Evolutionary conservation across 2,329 filamentous ascomycete species (phyloP).

Genomic region (Alternaria ventricosa): DNA sequence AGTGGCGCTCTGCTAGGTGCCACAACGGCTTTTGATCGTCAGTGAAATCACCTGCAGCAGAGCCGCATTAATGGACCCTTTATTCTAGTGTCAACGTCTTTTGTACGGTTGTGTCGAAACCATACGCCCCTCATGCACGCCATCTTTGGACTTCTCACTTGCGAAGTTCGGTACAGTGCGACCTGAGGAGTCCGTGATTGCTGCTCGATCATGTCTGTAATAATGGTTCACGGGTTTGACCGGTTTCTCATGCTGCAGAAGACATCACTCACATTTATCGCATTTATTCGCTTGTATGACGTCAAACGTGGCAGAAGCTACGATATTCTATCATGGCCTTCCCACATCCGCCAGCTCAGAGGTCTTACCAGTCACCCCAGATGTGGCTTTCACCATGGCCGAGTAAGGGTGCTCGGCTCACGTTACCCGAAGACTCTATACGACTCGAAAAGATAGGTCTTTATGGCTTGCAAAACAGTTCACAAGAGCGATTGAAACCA

Average conservation of each 20-base stretch:
- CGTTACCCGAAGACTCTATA: not conserved
- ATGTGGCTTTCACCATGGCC: not conserved
- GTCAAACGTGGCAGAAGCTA: not conserved
- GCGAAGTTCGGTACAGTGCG: not conserved
- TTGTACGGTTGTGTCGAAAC: not conserved
- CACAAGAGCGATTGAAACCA: not conserved
- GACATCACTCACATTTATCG: not conserved
- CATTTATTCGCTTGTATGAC: not conserved
- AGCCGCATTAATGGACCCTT: slow-evolving; percentile 17
- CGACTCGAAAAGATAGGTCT: not conserved
- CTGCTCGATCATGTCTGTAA: not conserved
- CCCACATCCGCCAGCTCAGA: not conserved
- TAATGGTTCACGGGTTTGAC: not conserved
- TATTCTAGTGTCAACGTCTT: not conserved
- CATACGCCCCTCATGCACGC: not conserved
- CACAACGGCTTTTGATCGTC: not conserved
- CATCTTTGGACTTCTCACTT: too few species aligned
- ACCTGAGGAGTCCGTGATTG: not conserved
- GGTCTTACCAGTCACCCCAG: not conserved
- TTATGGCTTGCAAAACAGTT: not conserved
- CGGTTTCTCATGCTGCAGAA: not conserved
- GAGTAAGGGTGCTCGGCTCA: not conserved
- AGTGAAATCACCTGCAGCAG: slow-evolving; percentile 9
- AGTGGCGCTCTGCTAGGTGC: not conserved
- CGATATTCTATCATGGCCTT: not conserved